phyloP scores from a whole-genome alignment of 1,139 yeast species.

The Magnusiomyces clavatus region DNA sequence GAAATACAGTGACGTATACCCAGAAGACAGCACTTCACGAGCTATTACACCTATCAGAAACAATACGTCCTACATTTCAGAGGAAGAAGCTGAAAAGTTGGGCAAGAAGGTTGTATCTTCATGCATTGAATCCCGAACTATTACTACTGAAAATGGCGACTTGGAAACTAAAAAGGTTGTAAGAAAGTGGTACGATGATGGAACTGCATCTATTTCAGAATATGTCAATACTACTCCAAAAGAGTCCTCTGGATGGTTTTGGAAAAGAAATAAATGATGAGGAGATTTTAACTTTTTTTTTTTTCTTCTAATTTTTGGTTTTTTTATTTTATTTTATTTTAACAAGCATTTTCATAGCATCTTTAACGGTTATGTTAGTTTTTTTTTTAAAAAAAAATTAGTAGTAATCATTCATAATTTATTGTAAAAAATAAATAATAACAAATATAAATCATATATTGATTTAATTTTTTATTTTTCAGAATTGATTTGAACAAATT shows the following conservation, averaged over 20 bases:
- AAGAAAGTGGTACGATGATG: slow-evolving; percentile 57
- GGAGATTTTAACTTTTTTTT: no score
- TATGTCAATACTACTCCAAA: slow-evolving; percentile 13
- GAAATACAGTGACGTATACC: neutral
- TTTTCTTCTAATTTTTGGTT: no score
- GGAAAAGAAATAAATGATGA: no score
- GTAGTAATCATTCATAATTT: neutral
- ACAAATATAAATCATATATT: no score
- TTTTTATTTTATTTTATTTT: no score
- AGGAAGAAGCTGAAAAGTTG: neutral
- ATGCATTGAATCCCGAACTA: slow-evolving; percentile 40
- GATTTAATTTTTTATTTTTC: no score
- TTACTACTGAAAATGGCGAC: slow-evolving; percentile 43
- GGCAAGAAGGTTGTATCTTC: slow-evolving; percentile 40
- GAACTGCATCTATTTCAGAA: slow-evolving; percentile 41
- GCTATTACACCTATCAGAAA: neutral
- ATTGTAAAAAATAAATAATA: neutral
- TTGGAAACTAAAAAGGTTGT: slow-evolving; percentile 46
- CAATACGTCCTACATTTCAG: neutral
- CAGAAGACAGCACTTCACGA: neutral
- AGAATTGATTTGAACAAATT: no score
- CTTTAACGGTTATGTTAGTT: neutral
- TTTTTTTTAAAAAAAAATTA: neutral
- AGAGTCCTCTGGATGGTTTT: no score
- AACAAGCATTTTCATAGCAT: no score